These are phyloP conservation scores for Globisporangium radiosum DNA, from an alignment of 352 stramenopile genomes.

Conservation along the genomic window DNA sequence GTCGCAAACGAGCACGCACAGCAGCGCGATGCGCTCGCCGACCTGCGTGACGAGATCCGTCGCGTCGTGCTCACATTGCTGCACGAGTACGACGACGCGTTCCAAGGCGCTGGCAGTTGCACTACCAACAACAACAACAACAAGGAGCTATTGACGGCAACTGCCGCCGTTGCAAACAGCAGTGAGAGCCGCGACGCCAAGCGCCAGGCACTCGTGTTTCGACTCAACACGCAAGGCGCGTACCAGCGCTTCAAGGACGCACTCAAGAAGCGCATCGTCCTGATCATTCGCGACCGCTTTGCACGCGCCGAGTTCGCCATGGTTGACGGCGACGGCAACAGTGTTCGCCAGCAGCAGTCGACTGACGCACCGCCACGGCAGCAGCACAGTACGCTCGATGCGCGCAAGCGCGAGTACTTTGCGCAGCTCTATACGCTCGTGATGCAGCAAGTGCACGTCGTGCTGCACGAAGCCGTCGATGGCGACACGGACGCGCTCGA, in stretches of 20 bases:
- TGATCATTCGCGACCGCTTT: slow-evolving; percentile 60
- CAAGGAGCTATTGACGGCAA: too few species aligned
- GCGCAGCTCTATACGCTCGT: slow-evolving; percentile 57
- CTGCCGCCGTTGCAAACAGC: neutral
- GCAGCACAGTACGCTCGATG: neutral
- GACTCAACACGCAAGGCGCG: slow-evolving; percentile 64
- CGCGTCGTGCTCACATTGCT: slow-evolving; percentile 45
- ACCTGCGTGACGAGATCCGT: slow-evolving; percentile 59
- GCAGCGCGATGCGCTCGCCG: slow-evolving; percentile 26
- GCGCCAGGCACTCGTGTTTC: slow-evolving; percentile 66
- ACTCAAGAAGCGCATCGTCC: slow-evolving; percentile 77
- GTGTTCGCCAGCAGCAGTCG: slow-evolving; percentile 6
- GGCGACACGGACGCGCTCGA: slow-evolving; percentile 29
- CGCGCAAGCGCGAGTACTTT: slow-evolving; percentile 53
- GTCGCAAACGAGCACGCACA: slow-evolving; percentile 40
- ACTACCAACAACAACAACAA: too few species aligned
- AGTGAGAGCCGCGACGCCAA: slow-evolving; percentile 42
- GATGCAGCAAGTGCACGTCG: slow-evolving; percentile 70
- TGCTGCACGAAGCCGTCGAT: slow-evolving; percentile 60
- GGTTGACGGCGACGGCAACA: slow-evolving; percentile 13
- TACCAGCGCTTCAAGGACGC: slow-evolving; percentile 82
- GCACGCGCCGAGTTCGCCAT: slow-evolving; percentile 17
- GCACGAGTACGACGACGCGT: slow-evolving; percentile 51
- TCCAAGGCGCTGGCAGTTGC: neutral
- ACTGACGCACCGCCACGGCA: neutral